Percentiles rank a stretch among this genome's conserved stretches.
Conservation (phyloP, 139 green algal genomes). For the Chlorella sp. region DNA sequence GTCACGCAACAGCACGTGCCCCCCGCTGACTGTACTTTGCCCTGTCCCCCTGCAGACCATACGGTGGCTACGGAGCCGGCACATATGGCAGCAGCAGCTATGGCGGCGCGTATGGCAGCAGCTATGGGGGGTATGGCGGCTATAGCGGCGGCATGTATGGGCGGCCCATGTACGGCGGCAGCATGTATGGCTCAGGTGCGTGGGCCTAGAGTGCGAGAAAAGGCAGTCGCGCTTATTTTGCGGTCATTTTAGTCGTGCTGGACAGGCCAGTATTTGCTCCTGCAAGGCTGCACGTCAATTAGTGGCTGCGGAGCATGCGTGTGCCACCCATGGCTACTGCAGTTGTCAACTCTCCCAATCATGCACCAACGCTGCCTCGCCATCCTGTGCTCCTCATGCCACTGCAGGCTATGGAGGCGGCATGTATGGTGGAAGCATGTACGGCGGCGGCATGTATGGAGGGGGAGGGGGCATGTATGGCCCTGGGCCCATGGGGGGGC, state of each 20-base stretch:
- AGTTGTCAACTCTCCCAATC: too few relatives aligned
- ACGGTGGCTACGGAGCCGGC: slow-evolving; percentile 21
- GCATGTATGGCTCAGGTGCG: slow-evolving; percentile 54
- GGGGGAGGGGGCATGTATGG: slow-evolving; percentile 57
- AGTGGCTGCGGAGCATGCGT: too few relatives aligned
- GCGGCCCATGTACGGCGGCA: slow-evolving; percentile 40
- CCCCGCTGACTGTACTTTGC: too few relatives aligned
- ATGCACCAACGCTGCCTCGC: too few relatives aligned
- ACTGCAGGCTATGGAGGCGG: slow-evolving; percentile 38
- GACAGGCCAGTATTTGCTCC: too few relatives aligned
- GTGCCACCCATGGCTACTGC: too few relatives aligned
- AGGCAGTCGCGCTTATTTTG: too few relatives aligned
- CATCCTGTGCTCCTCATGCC: too few relatives aligned
- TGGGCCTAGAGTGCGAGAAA: too few relatives aligned
- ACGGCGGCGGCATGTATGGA: slow-evolving; percentile 51
- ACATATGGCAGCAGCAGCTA: slow-evolving; percentile 24
- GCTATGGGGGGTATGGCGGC: neutral
- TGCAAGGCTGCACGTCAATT: too few relatives aligned
- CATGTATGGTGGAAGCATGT: slow-evolving; percentile 49
- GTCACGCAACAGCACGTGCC: too few relatives aligned
- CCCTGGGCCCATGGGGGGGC: slow-evolving; percentile 9
- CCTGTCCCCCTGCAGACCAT: slow-evolving; percentile 1
- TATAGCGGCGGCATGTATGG: slow-evolving; percentile 51
- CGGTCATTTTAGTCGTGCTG: too few relatives aligned
- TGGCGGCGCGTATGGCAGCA: slow-evolving; percentile 16